Conservation (phyloP, 495 filamentous ascomycete species). For the Trichoderma gamsii region DNA sequence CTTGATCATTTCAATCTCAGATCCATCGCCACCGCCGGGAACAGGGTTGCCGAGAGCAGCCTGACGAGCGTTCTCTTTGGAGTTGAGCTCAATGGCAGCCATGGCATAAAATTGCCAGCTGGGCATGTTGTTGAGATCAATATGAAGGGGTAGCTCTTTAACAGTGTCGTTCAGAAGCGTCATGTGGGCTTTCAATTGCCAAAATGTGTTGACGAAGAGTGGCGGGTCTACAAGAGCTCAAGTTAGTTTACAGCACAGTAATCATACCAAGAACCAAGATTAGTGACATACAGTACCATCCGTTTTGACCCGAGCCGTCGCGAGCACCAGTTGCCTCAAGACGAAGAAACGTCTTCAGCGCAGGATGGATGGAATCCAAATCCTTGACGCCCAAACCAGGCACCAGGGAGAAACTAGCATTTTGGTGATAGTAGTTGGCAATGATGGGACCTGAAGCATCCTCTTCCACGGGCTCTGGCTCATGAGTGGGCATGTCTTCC, state of each 20-base stretch:
- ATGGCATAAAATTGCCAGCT: slow-evolving; percentile 91
- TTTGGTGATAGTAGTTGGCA: slow-evolving; percentile 89
- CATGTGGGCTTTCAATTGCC: slow-evolving; percentile 91
- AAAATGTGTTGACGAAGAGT: slow-evolving; percentile 90
- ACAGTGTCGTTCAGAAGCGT: slow-evolving; percentile 88
- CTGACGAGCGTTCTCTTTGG: slow-evolving; percentile 71
- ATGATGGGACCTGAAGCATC: slow-evolving; percentile 57
- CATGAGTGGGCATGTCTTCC: slow-evolving; percentile 45
- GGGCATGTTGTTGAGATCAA: slow-evolving; percentile 71
- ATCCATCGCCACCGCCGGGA: slow-evolving; percentile 50
- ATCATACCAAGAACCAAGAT: neutral
- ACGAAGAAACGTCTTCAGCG: slow-evolving; percentile 66
- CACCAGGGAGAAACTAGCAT: slow-evolving; percentile 83
- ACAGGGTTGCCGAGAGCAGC: slow-evolving; percentile 56
- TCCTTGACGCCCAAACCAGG: slow-evolving; percentile 66
- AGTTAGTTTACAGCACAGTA: neutral
- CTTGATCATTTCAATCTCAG: slow-evolving; percentile 93
- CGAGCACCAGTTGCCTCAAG: slow-evolving; percentile 68
- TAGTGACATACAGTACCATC: slow-evolving; percentile 72
- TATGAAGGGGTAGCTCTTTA: slow-evolving; percentile 70
- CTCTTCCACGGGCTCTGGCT: slow-evolving; percentile 41
- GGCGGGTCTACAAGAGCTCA: slow-evolving; percentile 50
- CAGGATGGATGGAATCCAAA: slow-evolving; percentile 64
- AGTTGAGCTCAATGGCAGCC: slow-evolving; percentile 76
- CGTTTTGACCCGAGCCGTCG: slow-evolving; percentile 77